Percentiles rank a stretch among this genome's conserved stretches.
Conservation (phyloP, 306 rosid genomes). For the Clitoria ternatea region DNA sequence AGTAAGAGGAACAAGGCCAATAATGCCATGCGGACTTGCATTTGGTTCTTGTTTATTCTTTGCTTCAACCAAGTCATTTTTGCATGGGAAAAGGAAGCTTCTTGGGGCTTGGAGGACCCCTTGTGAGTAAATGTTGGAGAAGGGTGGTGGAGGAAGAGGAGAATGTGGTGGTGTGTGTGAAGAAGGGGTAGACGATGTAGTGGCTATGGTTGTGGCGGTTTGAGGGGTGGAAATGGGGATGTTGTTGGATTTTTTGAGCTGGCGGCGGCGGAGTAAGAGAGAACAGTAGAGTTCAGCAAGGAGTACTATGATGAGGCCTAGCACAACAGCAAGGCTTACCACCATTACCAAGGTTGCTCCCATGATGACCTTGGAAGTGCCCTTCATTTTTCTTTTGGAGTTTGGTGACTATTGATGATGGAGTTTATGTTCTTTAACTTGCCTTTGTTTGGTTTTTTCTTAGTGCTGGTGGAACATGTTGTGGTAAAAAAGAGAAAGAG, state of each 20-base stretch:
- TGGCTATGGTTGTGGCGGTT: slow-evolving; percentile 6
- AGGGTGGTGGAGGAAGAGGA: slow-evolving; percentile 23
- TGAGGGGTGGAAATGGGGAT: not conserved
- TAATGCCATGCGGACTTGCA: slow-evolving; percentile 26
- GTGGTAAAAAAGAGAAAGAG: slow-evolving; percentile 22
- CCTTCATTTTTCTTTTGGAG: slow-evolving; percentile 50
- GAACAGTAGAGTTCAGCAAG: slow-evolving; percentile 93
- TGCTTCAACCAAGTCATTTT: slow-evolving; percentile 8
- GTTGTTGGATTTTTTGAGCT: slow-evolving; percentile 36
- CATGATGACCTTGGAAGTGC: slow-evolving; percentile 81
- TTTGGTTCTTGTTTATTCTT: slow-evolving; percentile 37
- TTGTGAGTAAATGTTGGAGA: slow-evolving; percentile 46
- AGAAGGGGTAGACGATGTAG: slow-evolving; percentile 7
- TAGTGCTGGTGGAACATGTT: not conserved
- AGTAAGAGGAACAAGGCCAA: slow-evolving; percentile 27
- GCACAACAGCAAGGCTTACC: slow-evolving; percentile 71
- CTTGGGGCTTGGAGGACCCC: slow-evolving; percentile 88
- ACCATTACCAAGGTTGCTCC: slow-evolving; percentile 86
- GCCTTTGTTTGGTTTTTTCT: not conserved
- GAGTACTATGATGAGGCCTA: slow-evolving; percentile 72
- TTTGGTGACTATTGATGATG: not conserved
- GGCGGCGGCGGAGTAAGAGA: slow-evolving; percentile 77
- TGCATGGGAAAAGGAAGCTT: slow-evolving; percentile 57
- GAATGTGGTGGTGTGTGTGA: slow-evolving; percentile 4
- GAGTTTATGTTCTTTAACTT: not conserved